phyloP scores from a whole-genome alignment of 2,329 filamentous ascomycete genomes.

The Colletotrichum noveboracense region DNA sequence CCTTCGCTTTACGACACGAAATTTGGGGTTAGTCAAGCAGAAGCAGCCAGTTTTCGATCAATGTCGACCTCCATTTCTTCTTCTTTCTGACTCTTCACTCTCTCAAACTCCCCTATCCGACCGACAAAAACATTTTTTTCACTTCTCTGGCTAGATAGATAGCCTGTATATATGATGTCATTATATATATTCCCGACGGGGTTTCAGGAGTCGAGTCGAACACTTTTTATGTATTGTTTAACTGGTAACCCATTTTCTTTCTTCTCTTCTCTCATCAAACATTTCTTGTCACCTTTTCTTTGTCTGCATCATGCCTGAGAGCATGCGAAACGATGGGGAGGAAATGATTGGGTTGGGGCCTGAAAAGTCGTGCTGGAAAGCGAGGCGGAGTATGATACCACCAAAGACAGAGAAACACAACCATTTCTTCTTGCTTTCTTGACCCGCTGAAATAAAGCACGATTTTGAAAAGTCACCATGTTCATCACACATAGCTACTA shows the following conservation, averaged over 20 bases:
- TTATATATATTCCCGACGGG: constrained; percentile 28
- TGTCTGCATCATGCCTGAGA: neutral
- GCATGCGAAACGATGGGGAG: neutral
- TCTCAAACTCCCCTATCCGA: constrained; percentile 9
- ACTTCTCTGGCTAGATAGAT: constrained; percentile 25
- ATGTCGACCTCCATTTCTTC: constrained; percentile 17
- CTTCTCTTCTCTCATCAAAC: neutral
- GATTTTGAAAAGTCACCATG: neutral
- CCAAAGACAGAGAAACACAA: neutral
- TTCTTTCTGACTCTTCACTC: constrained; percentile 15
- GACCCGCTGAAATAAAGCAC: constrained; percentile 6
- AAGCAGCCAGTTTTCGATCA: constrained; percentile 20
- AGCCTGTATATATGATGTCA: constrained; percentile 30
- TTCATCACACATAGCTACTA: neutral
- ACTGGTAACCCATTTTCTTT: constrained; percentile 8
- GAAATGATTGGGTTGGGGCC: neutral
- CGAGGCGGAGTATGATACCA: constrained; percentile 13
- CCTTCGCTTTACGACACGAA: constrained; percentile 9
- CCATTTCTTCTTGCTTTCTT: neutral
- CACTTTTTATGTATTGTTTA: constrained; percentile 20
- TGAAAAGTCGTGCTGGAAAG: neutral
- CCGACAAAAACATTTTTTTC: constrained; percentile 7
- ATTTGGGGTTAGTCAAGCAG: constrained; percentile 11
- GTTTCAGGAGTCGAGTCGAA: constrained; percentile 20
- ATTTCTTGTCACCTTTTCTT: neutral